Evolutionary conservation across 2,329 filamentous ascomycete genomes (phyloP), one percentile per base, ranked within the genome.

Genomic region (Colletotrichum camelliae): DNA sequence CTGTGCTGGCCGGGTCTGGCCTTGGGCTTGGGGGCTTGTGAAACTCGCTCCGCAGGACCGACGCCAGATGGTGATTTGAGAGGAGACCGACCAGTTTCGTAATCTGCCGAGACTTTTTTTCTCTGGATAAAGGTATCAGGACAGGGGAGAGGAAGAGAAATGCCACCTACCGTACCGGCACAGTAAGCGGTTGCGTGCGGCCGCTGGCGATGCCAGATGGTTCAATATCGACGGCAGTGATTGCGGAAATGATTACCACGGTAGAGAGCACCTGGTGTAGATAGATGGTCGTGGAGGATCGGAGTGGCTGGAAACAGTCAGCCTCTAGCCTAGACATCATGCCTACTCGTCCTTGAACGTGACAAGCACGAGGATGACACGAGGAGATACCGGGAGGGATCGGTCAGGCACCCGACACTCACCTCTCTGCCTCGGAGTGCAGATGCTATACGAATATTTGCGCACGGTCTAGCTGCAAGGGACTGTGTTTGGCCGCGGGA

Each of bases 21-120:
- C 37, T 71, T 55, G 67, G 35, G 39, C 29, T 65, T 55, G 76
- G 72, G 79, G 78, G 78, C 80, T 77, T 80, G 80, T 75, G 78
- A 79, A 76, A 77, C 57, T 77, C 66, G 57, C 79, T 84, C 81
- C 81, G 82, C 80, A 83, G 77, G 81, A 72, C 81, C 81, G 82
- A 81, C 65, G 72, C 35, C 61, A 76, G 72, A 73, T 75, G 77
- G 77, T 74, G 80, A 80, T 81, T 79, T 83, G 79, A 76, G 76
- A 74, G 75, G 70, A 70, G 61, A n/a, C 18, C 58, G 61, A n/a
- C 18, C 58, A 76, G 71, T 77, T 74, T 77, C 79, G 74, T 73
- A 80, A 83, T 81, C 80, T 83, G 82, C 82, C 81, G 82, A 81
- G 77, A 79, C 77, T 77, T 77, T 73, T 64, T 7, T 58, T 58